Conservation (phyloP, 768 basidiomycete species). For the Podaxis sp. region DNA sequence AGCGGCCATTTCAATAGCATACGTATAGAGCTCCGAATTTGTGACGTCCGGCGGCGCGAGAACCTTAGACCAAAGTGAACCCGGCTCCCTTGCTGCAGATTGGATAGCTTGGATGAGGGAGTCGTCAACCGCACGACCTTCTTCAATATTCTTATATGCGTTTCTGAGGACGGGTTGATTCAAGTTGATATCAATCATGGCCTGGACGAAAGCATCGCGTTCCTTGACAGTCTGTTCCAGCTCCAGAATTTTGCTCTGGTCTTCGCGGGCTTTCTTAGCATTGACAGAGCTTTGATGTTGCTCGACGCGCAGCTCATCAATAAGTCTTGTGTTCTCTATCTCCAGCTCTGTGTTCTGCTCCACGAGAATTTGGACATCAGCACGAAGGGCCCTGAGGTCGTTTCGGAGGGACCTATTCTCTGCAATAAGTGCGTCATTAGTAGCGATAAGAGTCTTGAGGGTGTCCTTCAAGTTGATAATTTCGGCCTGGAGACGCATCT, state of each 20-base stretch:
- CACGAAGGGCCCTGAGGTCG: not conserved
- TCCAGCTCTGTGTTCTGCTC: not conserved
- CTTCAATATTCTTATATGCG: constrained; percentile 28
- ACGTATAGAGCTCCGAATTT: constrained; percentile 43
- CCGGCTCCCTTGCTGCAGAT: constrained; percentile 37
- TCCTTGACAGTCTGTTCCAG: constrained; percentile 29
- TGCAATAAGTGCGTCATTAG: not conserved
- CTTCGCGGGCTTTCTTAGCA: constrained; percentile 14
- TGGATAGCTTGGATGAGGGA: constrained; percentile 44
- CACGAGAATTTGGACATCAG: not conserved
- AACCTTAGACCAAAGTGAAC: constrained; percentile 43
- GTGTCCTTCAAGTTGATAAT: not conserved
- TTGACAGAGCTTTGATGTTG: not conserved
- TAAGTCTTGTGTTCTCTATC: constrained; percentile 2
- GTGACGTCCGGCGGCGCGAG: constrained; percentile 33
- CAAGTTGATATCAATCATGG: constrained; percentile 36
- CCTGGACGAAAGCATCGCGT: constrained; percentile 33
- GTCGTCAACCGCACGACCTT: constrained; percentile 37
- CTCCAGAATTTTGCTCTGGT: constrained; percentile 25
- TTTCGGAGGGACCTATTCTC: not conserved
- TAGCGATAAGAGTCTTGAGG: not conserved
- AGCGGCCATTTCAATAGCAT: constrained; percentile 45
- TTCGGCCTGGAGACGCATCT: constrained; percentile 7
- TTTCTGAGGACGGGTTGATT: constrained; percentile 31
- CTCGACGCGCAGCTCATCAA: constrained; percentile 1